Evolutionary conservation across 495 filamentous ascomycete species (phyloP).

Genomic region (Penicillium lagena): DNA sequence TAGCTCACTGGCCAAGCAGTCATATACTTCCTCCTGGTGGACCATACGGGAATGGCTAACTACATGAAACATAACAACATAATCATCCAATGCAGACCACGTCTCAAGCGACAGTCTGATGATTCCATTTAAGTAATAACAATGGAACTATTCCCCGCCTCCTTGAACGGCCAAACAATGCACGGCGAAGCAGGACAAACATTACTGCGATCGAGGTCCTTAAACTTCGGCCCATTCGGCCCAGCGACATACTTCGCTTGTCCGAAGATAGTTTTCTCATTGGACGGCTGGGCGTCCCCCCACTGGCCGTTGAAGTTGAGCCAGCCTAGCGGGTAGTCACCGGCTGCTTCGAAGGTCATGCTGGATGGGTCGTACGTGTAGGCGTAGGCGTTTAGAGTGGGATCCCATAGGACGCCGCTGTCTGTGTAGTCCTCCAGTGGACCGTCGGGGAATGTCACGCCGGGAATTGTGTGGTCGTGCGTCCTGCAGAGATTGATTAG

Average conservation of each 20-base stretch:
- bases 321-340: conserved; percentile 40
- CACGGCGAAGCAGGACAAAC: conserved; percentile 39
- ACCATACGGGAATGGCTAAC: no score
- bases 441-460: conserved; percentile 55
- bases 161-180: conserved; percentile 24
- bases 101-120: no score
- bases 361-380: conserved; percentile 40
- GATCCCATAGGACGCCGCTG: conserved; percentile 49
- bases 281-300: conserved; percentile 52
- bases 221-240: conserved; percentile 52
- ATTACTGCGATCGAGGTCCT: conserved; percentile 37
- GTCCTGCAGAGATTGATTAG: conserved; percentile 14
- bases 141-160: conserved; percentile 4
- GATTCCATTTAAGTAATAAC: no score
- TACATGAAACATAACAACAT: no score
- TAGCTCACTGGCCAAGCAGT: no score
- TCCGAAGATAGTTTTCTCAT: conserved; percentile 44
- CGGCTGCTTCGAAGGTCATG: conserved; percentile 35
- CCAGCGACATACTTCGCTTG: conserved; percentile 42
- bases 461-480: conserved; percentile 58
- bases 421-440: conserved; percentile 57
- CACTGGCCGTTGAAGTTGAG: conserved; percentile 48
- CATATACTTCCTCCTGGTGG: no score
- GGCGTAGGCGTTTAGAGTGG: conserved; percentile 39
- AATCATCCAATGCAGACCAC: no score